Percentiles rank a stretch among this genome's conserved stretches.
phyloP scores from a whole-genome alignment of 208 protist genomes.

The Wallacemonas sp. region DNA sequence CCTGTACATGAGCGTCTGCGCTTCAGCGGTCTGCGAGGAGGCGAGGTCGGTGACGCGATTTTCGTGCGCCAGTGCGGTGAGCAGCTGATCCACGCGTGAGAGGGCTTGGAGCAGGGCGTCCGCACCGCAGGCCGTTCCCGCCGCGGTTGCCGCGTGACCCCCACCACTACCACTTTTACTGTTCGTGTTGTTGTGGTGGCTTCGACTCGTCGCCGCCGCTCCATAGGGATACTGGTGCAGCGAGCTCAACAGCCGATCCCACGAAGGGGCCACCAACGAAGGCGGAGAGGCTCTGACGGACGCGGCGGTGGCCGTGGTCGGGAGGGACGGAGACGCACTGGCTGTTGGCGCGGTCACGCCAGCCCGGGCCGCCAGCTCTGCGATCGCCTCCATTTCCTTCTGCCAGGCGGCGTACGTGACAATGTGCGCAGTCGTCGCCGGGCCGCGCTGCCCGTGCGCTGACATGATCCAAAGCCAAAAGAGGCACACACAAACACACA shows the following conservation, averaged over 20 bases:
- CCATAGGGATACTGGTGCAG: slow-evolving; percentile 9
- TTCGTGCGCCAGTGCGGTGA: not conserved
- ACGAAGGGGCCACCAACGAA: not conserved
- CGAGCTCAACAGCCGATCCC: not conserved
- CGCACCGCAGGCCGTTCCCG: not conserved
- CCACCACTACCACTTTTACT: not conserved
- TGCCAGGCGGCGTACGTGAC: slow-evolving; percentile 8
- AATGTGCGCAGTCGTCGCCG: not conserved
- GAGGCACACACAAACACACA: no score
- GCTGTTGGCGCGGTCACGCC: not conserved
- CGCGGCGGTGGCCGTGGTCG: not conserved
- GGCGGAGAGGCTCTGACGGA: no score
- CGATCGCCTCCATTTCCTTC: not conserved
- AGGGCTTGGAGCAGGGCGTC: not conserved
- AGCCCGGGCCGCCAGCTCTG: not conserved
- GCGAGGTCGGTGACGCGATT: slow-evolving; percentile 10
- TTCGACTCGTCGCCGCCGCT: not conserved
- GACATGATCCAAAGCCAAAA: no score
- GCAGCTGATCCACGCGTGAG: slow-evolving; percentile 4
- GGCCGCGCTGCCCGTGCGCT: not conserved
- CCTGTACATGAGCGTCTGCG: slow-evolving; percentile 20
- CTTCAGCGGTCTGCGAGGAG: slow-evolving; percentile 12
- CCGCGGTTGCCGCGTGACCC: no score
- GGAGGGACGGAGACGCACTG: not conserved
- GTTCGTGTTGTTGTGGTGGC: not conserved